A percentile compares a stretch with the other conserved stretches of the same genome.
Conservation (phyloP, 2,329 filamentous ascomycete genomes). For the Ophiobolus disseminans region DNA sequence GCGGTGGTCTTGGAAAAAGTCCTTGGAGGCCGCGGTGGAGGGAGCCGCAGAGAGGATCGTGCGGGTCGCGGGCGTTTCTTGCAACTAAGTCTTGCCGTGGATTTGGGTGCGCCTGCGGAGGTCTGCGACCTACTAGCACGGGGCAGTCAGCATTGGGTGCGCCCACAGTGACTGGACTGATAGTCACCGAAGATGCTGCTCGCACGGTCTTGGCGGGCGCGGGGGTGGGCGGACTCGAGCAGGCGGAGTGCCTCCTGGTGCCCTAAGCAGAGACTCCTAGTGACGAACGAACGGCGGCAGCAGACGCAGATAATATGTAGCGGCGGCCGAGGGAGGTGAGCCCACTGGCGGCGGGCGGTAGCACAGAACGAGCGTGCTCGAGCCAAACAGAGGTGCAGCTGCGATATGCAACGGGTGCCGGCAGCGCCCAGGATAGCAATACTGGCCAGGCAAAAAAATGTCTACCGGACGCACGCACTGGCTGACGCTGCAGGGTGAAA, state of each 20-base stretch:
- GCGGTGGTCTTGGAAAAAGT: conserved; percentile 8
- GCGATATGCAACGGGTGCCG: conserved; percentile 27
- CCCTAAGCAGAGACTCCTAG: conserved; percentile 42
- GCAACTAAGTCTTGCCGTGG: neutral
- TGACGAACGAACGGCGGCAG: conserved; percentile 33
- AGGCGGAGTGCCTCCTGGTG: conserved; percentile 20
- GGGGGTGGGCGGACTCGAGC: conserved; percentile 20
- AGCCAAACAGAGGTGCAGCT: conserved; percentile 41
- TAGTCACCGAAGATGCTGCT: conserved; percentile 8
- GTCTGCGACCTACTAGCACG: no score
- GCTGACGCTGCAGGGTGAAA: conserved; percentile 26
- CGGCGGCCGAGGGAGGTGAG: conserved; percentile 37
- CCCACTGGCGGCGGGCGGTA: conserved; percentile 33
- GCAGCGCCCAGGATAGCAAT: conserved; percentile 26
- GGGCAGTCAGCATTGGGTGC: conserved; percentile 33
- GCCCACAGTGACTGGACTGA: conserved; percentile 5
- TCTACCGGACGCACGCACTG: conserved; percentile 30
- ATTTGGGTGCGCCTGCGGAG: no score
- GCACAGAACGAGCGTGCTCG: conserved; percentile 30
- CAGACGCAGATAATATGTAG: conserved; percentile 44
- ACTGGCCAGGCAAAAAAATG: conserved; percentile 29
- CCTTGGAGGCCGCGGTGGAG: conserved; percentile 17
- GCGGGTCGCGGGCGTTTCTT: conserved; percentile 8
- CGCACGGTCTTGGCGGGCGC: conserved; percentile 27
- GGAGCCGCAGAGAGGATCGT: conserved; percentile 14